phyloP scores from a whole-genome alignment of 2,329 filamentous ascomycete species.

The Cytospora piceae region DNA sequence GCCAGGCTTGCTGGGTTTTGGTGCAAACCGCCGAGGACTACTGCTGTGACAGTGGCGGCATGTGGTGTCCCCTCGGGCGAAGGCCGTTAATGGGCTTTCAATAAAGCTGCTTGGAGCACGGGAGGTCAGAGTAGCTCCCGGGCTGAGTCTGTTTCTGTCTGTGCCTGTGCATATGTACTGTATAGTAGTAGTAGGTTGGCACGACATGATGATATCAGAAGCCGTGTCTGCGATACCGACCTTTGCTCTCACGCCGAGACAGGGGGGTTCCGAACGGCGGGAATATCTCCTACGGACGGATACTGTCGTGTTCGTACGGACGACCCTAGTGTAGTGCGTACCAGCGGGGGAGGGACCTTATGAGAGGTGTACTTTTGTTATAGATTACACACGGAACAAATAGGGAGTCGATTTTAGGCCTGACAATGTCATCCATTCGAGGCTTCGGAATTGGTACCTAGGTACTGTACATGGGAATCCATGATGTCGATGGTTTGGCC shows the following conservation, averaged over 20 bases:
- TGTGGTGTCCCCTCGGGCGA: constrained; percentile 12
- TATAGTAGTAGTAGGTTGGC: not conserved
- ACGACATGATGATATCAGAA: constrained; percentile 5
- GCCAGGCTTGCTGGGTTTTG: not conserved
- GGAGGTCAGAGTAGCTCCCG: not conserved
- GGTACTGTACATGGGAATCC: not conserved
- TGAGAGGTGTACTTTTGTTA: not conserved
- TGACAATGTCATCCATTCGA: not conserved
- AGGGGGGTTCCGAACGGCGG: not conserved
- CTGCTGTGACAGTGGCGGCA: constrained; percentile 6
- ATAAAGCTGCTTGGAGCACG: not conserved
- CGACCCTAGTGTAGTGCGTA: not conserved
- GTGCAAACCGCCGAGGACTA: constrained; percentile 6
- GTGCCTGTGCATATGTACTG: not conserved
- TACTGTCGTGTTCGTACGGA: not conserved
- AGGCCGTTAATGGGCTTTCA: constrained; percentile 2
- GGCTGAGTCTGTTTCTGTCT: not conserved
- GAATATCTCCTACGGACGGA: not conserved
- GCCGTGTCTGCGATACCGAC: not conserved
- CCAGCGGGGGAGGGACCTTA: too few species aligned
- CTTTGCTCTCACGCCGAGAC: not conserved
- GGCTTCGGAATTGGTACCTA: not conserved
- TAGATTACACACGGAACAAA: not conserved
- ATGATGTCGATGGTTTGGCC: not conserved
- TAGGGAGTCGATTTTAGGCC: not conserved